Evolutionary conservation across 495 filamentous ascomycete genomes (phyloP), one percentile per base, ranked within the genome.

Genomic region (Penicillium antarcticum): DNA sequence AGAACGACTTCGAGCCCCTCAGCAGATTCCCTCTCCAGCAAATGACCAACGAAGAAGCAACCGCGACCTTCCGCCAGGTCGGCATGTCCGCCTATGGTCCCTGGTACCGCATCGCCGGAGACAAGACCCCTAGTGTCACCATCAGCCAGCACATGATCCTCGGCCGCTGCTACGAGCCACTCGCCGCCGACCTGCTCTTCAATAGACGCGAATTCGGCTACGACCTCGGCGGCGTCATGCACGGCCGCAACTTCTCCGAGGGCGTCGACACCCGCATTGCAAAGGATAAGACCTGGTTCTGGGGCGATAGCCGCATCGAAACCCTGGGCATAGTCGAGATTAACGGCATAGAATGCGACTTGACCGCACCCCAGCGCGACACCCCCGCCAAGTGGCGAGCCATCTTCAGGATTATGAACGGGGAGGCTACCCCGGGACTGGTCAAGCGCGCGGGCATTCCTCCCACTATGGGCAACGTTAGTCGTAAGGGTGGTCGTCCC

Each of bases 231-330:
- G 72, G 72, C 4, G 56, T 77, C 10, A 35, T 69, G 3, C 58
- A 63, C 21, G 76, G 62, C 10, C 69, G 82, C 12, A 52, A 59
- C 5, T 81, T 71, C 54, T 75, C 79, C 0, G 35, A 58, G 6
- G 45, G 62, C 29, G 60, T 67, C 6, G 80, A 84, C 32, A 46
- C 54, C 0, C 78, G 80, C 9, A 80, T 83, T 24, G 54, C 62
- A 0, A 41, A 60, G 5, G 67, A 59, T 4, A 65, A 70, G n/a
- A 51, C 58, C 2, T 83, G 78, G 78, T 80, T 78, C 61, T 84
- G 80, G 80, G 78, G 71, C 14, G 80, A 84, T 41, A 69, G 67
- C 39, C 71, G 82, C 2, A 72, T 72, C 0, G 72, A 84, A 35
- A 77, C 78, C 0, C 71, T 85, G 4, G 79, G 76, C 24, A 43